Evolutionary conservation across 2,329 filamentous ascomycete species (phyloP).

Genomic region (Gaeumannomyces sp.): DNA sequence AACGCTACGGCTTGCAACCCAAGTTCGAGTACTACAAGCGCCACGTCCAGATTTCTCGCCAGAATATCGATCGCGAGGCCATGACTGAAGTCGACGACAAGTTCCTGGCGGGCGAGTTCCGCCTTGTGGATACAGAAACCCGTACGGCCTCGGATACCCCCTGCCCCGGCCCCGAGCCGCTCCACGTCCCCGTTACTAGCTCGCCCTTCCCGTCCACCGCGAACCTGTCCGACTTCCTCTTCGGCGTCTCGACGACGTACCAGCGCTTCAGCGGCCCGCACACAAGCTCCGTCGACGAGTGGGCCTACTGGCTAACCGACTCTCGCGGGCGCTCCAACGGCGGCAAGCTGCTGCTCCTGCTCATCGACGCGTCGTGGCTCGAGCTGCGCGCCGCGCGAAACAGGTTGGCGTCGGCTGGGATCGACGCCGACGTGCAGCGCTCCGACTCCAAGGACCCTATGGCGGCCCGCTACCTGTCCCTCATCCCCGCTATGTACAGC

Average conservation of each 20-base stretch:
- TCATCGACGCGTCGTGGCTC: slow-evolving; percentile 45
- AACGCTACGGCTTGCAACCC: slow-evolving; percentile 41
- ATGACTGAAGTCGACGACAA: slow-evolving; percentile 44
- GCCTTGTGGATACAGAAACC: slow-evolving; percentile 33
- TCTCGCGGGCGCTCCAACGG: slow-evolving; percentile 49
- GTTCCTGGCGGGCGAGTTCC: slow-evolving; percentile 41
- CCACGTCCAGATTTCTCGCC: slow-evolving; percentile 45
- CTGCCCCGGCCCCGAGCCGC: slow-evolving; percentile 36
- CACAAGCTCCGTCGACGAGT: slow-evolving; percentile 50
- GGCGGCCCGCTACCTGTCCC: slow-evolving; percentile 51
- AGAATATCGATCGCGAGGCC: slow-evolving; percentile 42
- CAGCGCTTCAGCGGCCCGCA: slow-evolving; percentile 44
- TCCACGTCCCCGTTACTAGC: slow-evolving; percentile 44
- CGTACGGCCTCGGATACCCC: slow-evolving; percentile 23
- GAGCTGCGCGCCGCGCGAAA: slow-evolving; percentile 44
- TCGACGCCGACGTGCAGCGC: slow-evolving; percentile 52
- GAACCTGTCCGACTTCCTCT: slow-evolving; percentile 51
- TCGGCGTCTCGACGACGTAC: slow-evolving; percentile 54
- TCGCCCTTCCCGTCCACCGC: slow-evolving; percentile 44
- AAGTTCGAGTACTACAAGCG: slow-evolving; percentile 51
- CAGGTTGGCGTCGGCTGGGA: slow-evolving; percentile 40
- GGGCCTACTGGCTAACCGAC: slow-evolving; percentile 55
- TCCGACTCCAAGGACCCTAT: slow-evolving; percentile 48
- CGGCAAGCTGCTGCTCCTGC: slow-evolving; percentile 47
- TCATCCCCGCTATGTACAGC: slow-evolving; percentile 48